These are phyloP conservation scores for Aspergillus hortae DNA, from an alignment of 2,329 filamentous ascomycete species.

Conservation along the genomic window DNA sequence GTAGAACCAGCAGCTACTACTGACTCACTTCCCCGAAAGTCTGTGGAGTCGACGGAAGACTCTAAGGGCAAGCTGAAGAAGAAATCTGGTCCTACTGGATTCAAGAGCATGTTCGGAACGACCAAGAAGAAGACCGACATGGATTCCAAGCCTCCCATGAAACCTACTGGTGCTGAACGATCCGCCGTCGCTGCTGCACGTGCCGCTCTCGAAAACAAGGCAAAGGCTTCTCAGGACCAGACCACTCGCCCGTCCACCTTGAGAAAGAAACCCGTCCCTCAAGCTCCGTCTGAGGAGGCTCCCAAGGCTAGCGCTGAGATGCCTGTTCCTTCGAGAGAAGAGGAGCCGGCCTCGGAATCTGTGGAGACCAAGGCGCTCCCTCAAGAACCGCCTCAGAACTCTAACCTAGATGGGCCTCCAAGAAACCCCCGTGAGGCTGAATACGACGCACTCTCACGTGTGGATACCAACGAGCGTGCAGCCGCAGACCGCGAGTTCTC, in stretches of 20 bases:
- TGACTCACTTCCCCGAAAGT: slow-evolving; percentile 32
- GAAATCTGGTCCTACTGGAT: slow-evolving; percentile 38
- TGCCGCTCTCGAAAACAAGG: slow-evolving; percentile 39
- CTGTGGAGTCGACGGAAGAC: slow-evolving; percentile 28
- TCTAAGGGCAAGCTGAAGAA: slow-evolving; percentile 43
- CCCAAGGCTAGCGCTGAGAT: slow-evolving; percentile 8
- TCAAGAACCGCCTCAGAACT: not conserved
- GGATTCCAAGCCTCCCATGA: slow-evolving; percentile 25
- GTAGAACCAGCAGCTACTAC: slow-evolving; percentile 16
- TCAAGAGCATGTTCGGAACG: slow-evolving; percentile 43
- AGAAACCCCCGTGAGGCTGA: slow-evolving; percentile 48
- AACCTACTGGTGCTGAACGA: slow-evolving; percentile 28
- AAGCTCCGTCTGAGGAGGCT: slow-evolving; percentile 8
- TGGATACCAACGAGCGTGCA: slow-evolving; percentile 50
- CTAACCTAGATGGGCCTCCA: slow-evolving; percentile 24
- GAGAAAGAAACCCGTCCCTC: slow-evolving; percentile 34
- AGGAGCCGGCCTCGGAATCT: slow-evolving; percentile 21
- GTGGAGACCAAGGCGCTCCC: slow-evolving; percentile 6
- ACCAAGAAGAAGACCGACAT: slow-evolving; percentile 37
- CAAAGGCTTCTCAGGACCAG: slow-evolving; percentile 31
- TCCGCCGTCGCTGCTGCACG: slow-evolving; percentile 42
- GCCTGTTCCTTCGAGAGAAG: slow-evolving; percentile 6
- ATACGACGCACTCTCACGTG: slow-evolving; percentile 57
- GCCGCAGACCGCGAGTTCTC: slow-evolving; percentile 52
- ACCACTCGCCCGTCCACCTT: slow-evolving; percentile 18